Evolutionary conservation across 2,329 filamentous ascomycete genomes (phyloP).

Genomic region (Aureobasidium lini): DNA sequence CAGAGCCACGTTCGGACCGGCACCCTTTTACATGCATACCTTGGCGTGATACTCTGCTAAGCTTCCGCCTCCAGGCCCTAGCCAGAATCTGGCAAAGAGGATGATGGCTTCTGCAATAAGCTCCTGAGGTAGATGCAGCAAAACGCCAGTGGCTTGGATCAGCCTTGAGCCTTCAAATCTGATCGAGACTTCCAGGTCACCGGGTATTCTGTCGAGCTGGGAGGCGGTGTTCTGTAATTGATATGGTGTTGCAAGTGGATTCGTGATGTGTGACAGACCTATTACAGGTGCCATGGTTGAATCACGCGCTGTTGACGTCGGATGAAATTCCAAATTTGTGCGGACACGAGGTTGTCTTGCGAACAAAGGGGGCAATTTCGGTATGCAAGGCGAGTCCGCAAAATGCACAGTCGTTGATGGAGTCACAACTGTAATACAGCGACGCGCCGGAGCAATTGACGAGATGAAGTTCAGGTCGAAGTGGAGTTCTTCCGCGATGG

Average conservation of each 20-base stretch:
- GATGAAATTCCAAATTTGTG: not conserved
- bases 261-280: constrained; percentile 47
- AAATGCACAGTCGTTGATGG: constrained; percentile 6
- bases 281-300: constrained; percentile 22
- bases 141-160: constrained; percentile 69
- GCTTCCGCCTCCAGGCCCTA: constrained; percentile 48
- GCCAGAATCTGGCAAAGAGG: constrained; percentile 73
- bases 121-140: constrained; percentile 78
- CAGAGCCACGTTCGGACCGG: not conserved
- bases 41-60: constrained; percentile 45
- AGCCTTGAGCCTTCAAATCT: constrained; percentile 65
- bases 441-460: not conserved
- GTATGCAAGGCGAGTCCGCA: not conserved
- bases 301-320: not conserved
- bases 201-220: constrained; percentile 52
- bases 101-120: constrained; percentile 80
- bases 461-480: constrained; percentile 6
- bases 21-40: constrained; percentile 26
- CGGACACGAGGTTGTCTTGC: not conserved
- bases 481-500: constrained; percentile 6
- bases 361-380: not conserved
- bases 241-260: constrained; percentile 63
- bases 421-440: not conserved
- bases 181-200: constrained; percentile 63
- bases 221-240: constrained; percentile 56